Evolutionary conservation across 2,329 filamentous ascomycete genomes (phyloP).

Genomic region (Penicillium sp.): DNA sequence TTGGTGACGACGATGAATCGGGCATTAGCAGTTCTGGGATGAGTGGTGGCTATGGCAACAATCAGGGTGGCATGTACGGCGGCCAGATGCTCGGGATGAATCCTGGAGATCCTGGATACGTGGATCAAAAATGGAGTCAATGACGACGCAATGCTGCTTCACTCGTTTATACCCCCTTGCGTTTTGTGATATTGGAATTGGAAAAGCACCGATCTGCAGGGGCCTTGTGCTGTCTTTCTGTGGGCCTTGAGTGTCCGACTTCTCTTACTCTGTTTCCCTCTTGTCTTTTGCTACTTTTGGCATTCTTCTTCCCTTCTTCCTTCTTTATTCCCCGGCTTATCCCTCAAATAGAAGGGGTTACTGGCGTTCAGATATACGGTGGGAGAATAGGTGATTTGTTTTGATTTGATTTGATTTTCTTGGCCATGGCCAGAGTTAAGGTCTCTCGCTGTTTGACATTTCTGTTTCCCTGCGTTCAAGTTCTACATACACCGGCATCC

Average conservation of each 20-base stretch:
- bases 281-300: slow-evolving; percentile 1
- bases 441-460: not conserved
- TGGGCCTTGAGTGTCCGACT: not conserved
- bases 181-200: slow-evolving; percentile 1
- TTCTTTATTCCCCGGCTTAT: slow-evolving; percentile 4
- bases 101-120: slow-evolving; percentile 29
- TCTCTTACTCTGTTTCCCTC: too few species aligned
- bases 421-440: not conserved
- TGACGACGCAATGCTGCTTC: slow-evolving; percentile 11
- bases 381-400: slow-evolving; percentile 8
- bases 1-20: slow-evolving; percentile 44
- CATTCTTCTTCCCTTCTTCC: slow-evolving; percentile 1
- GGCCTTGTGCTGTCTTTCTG: not conserved
- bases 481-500: slow-evolving; percentile 7
- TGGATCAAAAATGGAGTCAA: slow-evolving; percentile 33
- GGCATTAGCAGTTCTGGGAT: slow-evolving; percentile 39
- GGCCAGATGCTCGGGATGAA: slow-evolving; percentile 34
- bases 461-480: not conserved
- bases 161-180: slow-evolving; percentile 5
- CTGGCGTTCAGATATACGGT: slow-evolving; percentile 30
- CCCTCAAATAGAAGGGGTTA: slow-evolving; percentile 21
- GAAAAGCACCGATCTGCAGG: not conserved
- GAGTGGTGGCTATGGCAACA: slow-evolving; percentile 36
- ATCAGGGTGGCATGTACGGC: slow-evolving; percentile 35
- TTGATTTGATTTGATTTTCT: slow-evolving; percentile 1